These are phyloP conservation scores for Mycena pura DNA, from an alignment of 768 basidiomycete species.

Conservation along the genomic window DNA sequence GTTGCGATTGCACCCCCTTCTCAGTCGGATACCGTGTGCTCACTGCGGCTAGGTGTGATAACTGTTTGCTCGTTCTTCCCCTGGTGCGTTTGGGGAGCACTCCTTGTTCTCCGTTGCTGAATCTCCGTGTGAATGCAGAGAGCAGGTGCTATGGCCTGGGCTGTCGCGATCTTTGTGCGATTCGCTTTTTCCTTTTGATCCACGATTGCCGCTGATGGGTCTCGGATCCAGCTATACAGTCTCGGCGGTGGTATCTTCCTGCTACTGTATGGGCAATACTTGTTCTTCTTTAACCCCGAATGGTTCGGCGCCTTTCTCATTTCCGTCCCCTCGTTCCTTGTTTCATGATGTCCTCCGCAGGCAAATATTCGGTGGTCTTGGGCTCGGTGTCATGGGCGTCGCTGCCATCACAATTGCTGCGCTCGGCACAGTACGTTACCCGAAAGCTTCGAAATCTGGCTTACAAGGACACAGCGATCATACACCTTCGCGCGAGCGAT, in stretches of 20 bases:
- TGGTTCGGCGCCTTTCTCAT: constrained; percentile 49
- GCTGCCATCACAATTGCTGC: constrained; percentile 64
- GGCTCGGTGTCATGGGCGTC: constrained; percentile 55
- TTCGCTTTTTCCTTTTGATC: constrained; percentile 16
- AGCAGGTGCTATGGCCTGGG: constrained; percentile 77
- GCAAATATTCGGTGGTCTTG: constrained; percentile 75
- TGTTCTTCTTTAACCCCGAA: constrained; percentile 72
- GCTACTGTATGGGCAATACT: constrained; percentile 63
- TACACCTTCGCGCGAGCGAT: constrained; percentile 70
- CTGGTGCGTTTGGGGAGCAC: constrained; percentile 53
- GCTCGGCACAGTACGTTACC: constrained; percentile 63
- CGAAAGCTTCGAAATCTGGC: constrained; percentile 22
- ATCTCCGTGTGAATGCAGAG: constrained; percentile 53
- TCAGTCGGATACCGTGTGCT: constrained; percentile 31
- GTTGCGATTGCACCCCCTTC: constrained; percentile 18
- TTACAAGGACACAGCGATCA: constrained; percentile 57
- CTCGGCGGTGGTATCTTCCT: constrained; percentile 70
- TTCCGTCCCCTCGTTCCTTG: constrained; percentile 1
- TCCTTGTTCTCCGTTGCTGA: constrained; percentile 36
- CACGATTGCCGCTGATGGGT: neutral
- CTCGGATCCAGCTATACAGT: constrained; percentile 62
- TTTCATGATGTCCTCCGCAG: constrained; percentile 37
- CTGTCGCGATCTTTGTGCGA: constrained; percentile 64
- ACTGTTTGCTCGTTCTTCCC: constrained; percentile 76
- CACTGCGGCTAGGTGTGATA: constrained; percentile 67